A percentile compares a stretch with the other conserved stretches of the same genome.
These are phyloP conservation scores for Trichoderma oligosporum DNA, from an alignment of 2,329 filamentous ascomycete species.

Conservation along the genomic window DNA sequence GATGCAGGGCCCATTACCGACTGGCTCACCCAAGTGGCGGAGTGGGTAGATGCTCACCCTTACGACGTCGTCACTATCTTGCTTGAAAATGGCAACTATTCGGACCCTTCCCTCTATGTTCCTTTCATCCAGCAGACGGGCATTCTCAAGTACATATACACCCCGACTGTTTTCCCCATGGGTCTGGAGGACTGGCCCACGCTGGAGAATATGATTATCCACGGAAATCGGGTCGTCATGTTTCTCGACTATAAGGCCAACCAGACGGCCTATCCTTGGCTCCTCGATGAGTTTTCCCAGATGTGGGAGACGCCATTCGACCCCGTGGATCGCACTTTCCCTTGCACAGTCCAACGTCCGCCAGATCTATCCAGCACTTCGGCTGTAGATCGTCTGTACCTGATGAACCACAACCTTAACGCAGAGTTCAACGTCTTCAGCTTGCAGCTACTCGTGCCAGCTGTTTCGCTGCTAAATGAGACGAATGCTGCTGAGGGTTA, in stretches of 20 bases:
- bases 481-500: slow-evolving; percentile 65
- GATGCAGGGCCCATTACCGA: slow-evolving; percentile 73
- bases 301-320: slow-evolving; percentile 92
- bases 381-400: slow-evolving; percentile 64
- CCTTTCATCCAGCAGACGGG: slow-evolving; percentile 68
- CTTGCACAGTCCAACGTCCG: slow-evolving; percentile 74
- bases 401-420: slow-evolving; percentile 91
- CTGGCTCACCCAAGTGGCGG: slow-evolving; percentile 64
- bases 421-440: slow-evolving; percentile 66
- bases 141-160: slow-evolving; percentile 68
- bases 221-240: slow-evolving; percentile 67
- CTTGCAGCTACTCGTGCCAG: slow-evolving; percentile 64
- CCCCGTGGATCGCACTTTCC: slow-evolving; percentile 60
- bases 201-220: slow-evolving; percentile 69
- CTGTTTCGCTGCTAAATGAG: slow-evolving; percentile 62
- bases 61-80: slow-evolving; percentile 87
- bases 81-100: slow-evolving; percentile 78
- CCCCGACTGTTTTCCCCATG: slow-evolving; percentile 68
- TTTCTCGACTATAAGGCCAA: slow-evolving; percentile 85
- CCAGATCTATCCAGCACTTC: slow-evolving; percentile 56
- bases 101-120: slow-evolving; percentile 59
- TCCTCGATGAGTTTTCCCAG: slow-evolving; percentile 82
- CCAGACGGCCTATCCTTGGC: slow-evolving; percentile 73
- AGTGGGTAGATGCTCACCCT: slow-evolving; percentile 72
- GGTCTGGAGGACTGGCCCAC: slow-evolving; percentile 76